A percentile compares a stretch with the other conserved stretches of the same genome.
phyloP scores from a whole-genome alignment of 306 rosid genomes.

The Vigna radiata region DNA sequence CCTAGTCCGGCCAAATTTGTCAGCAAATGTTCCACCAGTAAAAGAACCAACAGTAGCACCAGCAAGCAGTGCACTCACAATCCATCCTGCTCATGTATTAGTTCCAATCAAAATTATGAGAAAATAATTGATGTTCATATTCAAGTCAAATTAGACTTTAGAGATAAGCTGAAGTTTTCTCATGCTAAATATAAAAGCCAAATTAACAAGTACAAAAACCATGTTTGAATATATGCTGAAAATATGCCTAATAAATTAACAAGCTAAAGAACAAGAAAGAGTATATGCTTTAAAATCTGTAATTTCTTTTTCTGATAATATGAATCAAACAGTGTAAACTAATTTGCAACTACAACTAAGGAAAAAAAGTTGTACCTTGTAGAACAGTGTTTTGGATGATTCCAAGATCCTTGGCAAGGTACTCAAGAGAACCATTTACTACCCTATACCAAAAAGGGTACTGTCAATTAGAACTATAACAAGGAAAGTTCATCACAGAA shows the following conservation, averaged over 20 bases:
- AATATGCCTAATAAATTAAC: neutral
- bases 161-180: neutral
- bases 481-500: conserved; percentile 21
- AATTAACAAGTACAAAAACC: conserved; percentile 5
- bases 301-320: conserved; percentile 11
- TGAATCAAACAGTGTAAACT: conserved; percentile 11
- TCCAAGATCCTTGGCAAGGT: conserved; percentile 89
- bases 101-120: conserved; percentile 33
- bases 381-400: conserved; percentile 72
- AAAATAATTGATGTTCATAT: conserved; percentile 20
- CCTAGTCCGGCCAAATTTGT: conserved; percentile 87
- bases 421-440: conserved; percentile 93
- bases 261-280: neutral
- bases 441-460: conserved; percentile 68
- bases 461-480: conserved; percentile 30
- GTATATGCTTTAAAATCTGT: conserved; percentile 4
- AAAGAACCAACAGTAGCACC: conserved; percentile 94
- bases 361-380: conserved; percentile 63
- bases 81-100: conserved; percentile 75
- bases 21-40: conserved; percentile 93
- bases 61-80: conserved; percentile 84
- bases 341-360: neutral
- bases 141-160: conserved; percentile 26
- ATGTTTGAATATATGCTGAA: conserved; percentile 13
- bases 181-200: conserved; percentile 13